Evolutionary conservation across 805 yeast genomes (phyloP), one percentile per base, ranked within the genome.

Genomic region (Maudiozyma serrabonitensis): DNA sequence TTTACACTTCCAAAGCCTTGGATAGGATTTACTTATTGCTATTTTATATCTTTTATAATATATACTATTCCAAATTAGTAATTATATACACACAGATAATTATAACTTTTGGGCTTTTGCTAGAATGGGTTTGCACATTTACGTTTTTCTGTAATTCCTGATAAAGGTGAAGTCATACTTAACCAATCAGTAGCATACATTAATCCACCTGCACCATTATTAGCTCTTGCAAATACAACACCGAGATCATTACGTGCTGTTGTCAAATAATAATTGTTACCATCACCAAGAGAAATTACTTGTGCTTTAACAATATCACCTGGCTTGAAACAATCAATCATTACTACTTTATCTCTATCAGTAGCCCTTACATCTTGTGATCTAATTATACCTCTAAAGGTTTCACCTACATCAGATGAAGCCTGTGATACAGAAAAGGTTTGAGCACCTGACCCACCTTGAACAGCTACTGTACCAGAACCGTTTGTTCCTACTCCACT

Each of bases 171-270:
- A 32, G 84, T 75, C 98, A 95, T 93, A 12, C 88, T 85, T 68
- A 88, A 90, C 97, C 98, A 93, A 67, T 93, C 98, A 41, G 88
- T 68, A 2, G 99, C 95, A 57, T 82, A 84, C 87, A 93, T 80
- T 49, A 81, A 68, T 37, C 79, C 81, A 2, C 96, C 96, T 3
- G 81, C 80, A 16, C 82, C 83, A 53, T 75, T 78, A 28, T 61
- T 58, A 41, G 83, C 76, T 52, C 76, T 80, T 5, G 98, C 97
- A 65, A 90, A 86, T 1, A 93, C 82, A 4, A 93, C 99, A 2
- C 99, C 99, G 39, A 91, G 70, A 60, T 91, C 96, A 64, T 91
- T 88, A 54, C 83, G 74, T 2, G 96, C 95, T 0, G 99, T 93
- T 6, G 88, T 78, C 54, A 93, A 71, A 64, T 90, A 93, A 63